Evolutionary conservation across 768 basidiomycete genomes (phyloP).

Genomic region (Boletus reticulatus): DNA sequence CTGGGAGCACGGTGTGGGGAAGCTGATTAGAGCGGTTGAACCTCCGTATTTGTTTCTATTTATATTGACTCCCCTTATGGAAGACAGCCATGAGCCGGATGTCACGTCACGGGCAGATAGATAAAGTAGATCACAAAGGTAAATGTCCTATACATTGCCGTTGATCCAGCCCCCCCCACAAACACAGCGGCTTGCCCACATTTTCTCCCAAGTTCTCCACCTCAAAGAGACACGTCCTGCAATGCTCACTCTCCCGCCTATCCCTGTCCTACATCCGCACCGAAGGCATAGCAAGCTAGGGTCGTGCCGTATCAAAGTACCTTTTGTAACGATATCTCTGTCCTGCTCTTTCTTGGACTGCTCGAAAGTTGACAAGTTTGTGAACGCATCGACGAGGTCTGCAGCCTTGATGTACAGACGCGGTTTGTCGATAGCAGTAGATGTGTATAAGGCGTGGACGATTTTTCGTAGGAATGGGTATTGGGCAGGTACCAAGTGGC

Average conservation of each 20-base stretch:
- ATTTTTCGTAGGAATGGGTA: constrained; percentile 40
- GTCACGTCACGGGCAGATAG: too few relatives aligned
- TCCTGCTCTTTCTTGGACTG: constrained; percentile 38
- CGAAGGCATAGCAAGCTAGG: constrained; percentile 51
- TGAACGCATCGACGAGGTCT: constrained; percentile 66
- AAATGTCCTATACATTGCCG: constrained; percentile 14
- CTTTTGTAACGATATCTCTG: constrained; percentile 66
- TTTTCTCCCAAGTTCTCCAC: constrained; percentile 66
- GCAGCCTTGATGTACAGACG: constrained; percentile 68
- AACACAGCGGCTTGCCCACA: constrained; percentile 59
- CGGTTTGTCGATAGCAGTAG: constrained; percentile 58
- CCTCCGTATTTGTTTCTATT: too few relatives aligned
- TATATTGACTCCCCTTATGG: too few relatives aligned
- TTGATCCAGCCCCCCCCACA: constrained; percentile 67
- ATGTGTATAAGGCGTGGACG: constrained; percentile 45
- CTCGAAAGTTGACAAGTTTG: constrained; percentile 40
- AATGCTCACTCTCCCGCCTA: constrained; percentile 31
- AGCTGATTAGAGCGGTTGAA: too few relatives aligned
- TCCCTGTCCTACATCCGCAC: constrained; percentile 59
- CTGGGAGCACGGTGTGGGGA: not conserved
- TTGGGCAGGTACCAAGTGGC: constrained; percentile 52
- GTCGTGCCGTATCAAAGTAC: constrained; percentile 40
- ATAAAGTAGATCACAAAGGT: not conserved
- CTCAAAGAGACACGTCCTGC: constrained; percentile 36
- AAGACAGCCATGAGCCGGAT: too few relatives aligned